Evolutionary conservation across 2,329 filamentous ascomycete species (phyloP).

Genomic region (Fusarium praegraminearum): DNA sequence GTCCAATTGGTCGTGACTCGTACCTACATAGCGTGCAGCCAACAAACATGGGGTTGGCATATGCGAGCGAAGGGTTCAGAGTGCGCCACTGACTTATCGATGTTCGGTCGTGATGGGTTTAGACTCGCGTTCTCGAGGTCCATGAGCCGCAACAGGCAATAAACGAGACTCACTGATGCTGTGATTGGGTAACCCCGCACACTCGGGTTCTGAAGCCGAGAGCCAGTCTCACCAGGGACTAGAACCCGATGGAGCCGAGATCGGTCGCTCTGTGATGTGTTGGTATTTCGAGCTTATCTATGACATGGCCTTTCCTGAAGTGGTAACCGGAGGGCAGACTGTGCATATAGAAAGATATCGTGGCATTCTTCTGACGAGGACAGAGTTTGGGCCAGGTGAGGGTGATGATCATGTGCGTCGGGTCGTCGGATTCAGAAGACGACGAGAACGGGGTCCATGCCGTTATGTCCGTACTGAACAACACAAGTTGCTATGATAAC

Average conservation of each 20-base stretch:
- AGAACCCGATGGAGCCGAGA: constrained; percentile 8
- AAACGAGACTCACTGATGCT: not conserved
- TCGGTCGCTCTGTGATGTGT: not conserved
- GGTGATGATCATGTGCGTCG: not conserved
- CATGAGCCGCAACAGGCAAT: constrained; percentile 13
- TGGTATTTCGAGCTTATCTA: not conserved
- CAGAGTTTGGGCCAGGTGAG: constrained; percentile 2
- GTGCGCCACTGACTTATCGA: constrained; percentile 1
- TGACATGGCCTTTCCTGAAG: constrained; percentile 1
- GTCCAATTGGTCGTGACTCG: constrained; percentile 5
- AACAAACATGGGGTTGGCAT: not conserved
- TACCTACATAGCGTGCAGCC: not conserved
- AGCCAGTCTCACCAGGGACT: not conserved
- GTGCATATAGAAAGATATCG: constrained; percentile 11
- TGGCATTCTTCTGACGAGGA: not conserved
- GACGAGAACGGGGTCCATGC: not conserved
- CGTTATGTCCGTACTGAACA: not conserved
- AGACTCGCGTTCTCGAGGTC: constrained; percentile 7
- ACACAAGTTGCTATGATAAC: not conserved
- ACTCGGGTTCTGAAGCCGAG: constrained; percentile 13
- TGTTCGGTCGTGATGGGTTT: constrained; percentile 3
- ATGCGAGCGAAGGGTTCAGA: not conserved
- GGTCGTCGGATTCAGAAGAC: not conserved
- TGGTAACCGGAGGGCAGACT: constrained; percentile 1
- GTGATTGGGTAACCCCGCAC: constrained; percentile 1